phyloP scores from a whole-genome alignment of 2,329 filamentous ascomycete genomes.

The Neonectria magnoliae region DNA sequence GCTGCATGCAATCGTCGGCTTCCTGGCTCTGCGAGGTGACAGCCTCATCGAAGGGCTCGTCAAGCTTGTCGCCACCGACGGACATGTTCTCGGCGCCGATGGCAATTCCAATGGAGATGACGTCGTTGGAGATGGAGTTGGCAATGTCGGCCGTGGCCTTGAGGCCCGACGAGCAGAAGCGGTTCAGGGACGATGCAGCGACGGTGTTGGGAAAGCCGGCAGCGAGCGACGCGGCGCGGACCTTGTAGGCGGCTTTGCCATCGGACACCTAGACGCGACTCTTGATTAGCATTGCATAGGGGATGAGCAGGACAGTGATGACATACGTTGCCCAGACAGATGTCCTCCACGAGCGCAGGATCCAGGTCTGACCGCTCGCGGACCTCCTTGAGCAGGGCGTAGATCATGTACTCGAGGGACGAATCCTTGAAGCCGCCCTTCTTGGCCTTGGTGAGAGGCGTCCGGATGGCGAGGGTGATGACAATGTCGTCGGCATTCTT shows the following conservation, averaged over 20 bases:
- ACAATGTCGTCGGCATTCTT: constrained; percentile 97
- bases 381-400: constrained; percentile 82
- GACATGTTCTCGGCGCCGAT: constrained; percentile 93
- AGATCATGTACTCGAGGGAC: constrained; percentile 84
- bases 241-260: constrained; percentile 87
- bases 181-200: constrained; percentile 83
- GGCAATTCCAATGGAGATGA: constrained; percentile 88
- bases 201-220: constrained; percentile 95
- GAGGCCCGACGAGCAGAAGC: constrained; percentile 96
- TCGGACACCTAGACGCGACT: constrained; percentile 73
- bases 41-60: constrained; percentile 79
- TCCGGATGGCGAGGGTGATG: constrained; percentile 91
- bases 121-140: constrained; percentile 80
- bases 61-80: constrained; percentile 73
- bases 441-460: constrained; percentile 85
- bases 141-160: constrained; percentile 97
- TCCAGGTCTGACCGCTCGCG: constrained; percentile 79
- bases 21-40: constrained; percentile 79
- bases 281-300: constrained; percentile 6
- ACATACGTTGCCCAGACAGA: constrained; percentile 87
- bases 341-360: constrained; percentile 84
- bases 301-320: neutral
- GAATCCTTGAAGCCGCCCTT: constrained; percentile 98
- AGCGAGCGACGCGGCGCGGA: constrained; percentile 86
- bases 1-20: constrained; percentile 85